Evolutionary conservation across 495 filamentous ascomycete genomes (phyloP), one percentile per base, ranked within the genome.

Genomic region (Jackrogersella minutella): DNA sequence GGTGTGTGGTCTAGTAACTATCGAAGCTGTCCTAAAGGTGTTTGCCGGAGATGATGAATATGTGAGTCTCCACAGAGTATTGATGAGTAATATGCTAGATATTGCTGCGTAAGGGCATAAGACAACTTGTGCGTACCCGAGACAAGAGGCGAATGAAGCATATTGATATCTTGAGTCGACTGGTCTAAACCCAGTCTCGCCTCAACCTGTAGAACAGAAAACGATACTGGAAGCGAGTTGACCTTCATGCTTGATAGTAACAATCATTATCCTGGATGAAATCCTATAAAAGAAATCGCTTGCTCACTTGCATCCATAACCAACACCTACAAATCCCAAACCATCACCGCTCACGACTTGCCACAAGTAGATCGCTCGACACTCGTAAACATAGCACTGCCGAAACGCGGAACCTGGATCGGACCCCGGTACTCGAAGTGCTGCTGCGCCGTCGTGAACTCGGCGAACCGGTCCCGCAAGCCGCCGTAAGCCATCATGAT

Each of bases 361-460:
- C 28, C n/a, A 46, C 56, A 69, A 2, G 33, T 47, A 28, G n/a
- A 24, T 2, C 58, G 40, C 14, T 51, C 54, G 10, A 31, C 24
- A 5, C 7, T 22, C 16, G 10, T 30, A 14, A 16, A 43, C 7
- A 30, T 2, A 44, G 56, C 21, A 28, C 21, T 46, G 7, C 11
- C n/a, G 0, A 60, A 17, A 16, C 33, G 13, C 13, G 31, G 21
- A 6, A 16, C 7, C 2, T 13, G 56, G 3, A 69, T 51, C 41
- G 61, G 66, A 22, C 58, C 62, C 9, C n/a, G 19, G 44, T 61
- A 31, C 17, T 57, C 34, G 30, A 36, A 53, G 1, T 52, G 33
- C 3, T 51, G 37, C 9, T 46, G 49, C 3, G 21, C 41, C 3
- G 31, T 28, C 11, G 17, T 33, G 30, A 57, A 69, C 24, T 57